Evolutionary conservation across 192 early-diverging fungal species (phyloP), one percentile per base, ranked within the genome.

Genomic region (Podila verticillata): DNA sequence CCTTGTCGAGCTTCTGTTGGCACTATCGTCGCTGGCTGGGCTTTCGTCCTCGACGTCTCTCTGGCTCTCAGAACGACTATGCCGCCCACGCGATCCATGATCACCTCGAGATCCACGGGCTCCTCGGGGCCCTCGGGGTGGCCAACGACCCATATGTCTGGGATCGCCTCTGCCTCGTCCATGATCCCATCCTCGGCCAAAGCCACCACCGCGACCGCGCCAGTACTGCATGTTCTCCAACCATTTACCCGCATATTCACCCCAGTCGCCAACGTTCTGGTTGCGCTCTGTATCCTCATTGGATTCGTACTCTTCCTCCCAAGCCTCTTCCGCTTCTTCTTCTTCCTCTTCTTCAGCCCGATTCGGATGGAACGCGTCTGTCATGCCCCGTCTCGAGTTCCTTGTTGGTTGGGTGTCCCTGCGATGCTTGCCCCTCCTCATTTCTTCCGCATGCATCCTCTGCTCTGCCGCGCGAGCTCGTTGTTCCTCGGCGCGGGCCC

Each of bases 291-390:
- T 61, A 62, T 61, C 24, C 1, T 70, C 34, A 10, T 36, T 17
- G n/a, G 30, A 12, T 22, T 63, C 68, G 19, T 47, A n/a, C 10
- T 5, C 20, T 24, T 64, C 57, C 1, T 66, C 72, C n/a, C 61
- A 22, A 26, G 19, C 48, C 29, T 44, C 32, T 35, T 39, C 31
- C 0, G 17, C 34, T 20, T 61, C 31, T 8, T 65, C 28, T 17
- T 49, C 63, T 5, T 54, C 22, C 0, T 65, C 20, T 4, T 48
- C 63, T 28, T 65, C 62, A 47, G 44, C 13, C 47, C 0, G 22
- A 26, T 26, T 26, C 9, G n/a, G 51, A 24, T 54, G 51, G 5
- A 24, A 24, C 51, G 9, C n/a, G 51, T 54, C 51, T 12, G 22
- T 44, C 12, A 15, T 30, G 48, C 31, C 13, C 67, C 69, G 3